Evolutionary conservation across 169 alveolate genomes (phyloP).

Genomic region (Plasmodium cynomolgi): DNA sequence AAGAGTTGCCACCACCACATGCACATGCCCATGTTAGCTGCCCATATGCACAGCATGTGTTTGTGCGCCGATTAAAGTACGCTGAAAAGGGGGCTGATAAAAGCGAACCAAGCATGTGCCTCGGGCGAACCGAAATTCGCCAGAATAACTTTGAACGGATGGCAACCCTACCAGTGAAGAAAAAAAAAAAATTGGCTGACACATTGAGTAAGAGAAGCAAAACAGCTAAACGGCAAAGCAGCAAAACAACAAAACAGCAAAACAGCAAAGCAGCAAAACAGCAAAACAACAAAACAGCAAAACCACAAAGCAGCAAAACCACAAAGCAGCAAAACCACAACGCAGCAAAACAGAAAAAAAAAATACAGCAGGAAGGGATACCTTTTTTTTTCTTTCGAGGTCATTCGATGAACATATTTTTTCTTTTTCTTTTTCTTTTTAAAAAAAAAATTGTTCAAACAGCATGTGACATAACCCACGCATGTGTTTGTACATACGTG

Average conservation of each 20-base stretch:
- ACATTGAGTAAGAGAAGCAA: background rate
- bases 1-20: background rate
- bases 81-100: background rate
- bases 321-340: too few relatives aligned
- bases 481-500: background rate
- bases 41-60: background rate
- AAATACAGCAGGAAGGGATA: background rate
- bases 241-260: too few relatives aligned
- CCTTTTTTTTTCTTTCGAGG: background rate
- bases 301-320: too few relatives aligned
- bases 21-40: background rate
- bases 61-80: background rate
- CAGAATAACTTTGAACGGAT: background rate
- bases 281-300: too few relatives aligned
- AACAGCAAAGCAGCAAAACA: too few relatives aligned
- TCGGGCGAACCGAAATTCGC: background rate
- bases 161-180: background rate
- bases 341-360: too few relatives aligned
- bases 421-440: background rate
- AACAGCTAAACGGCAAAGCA: background rate
- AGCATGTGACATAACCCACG: background rate
- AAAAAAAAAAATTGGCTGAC: background rate
- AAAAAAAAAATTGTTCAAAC: background rate
- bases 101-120: background rate
- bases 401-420: background rate